phyloP scores from a whole-genome alignment of 1,139 yeast species.

The Candida sanyaensis region DNA sequence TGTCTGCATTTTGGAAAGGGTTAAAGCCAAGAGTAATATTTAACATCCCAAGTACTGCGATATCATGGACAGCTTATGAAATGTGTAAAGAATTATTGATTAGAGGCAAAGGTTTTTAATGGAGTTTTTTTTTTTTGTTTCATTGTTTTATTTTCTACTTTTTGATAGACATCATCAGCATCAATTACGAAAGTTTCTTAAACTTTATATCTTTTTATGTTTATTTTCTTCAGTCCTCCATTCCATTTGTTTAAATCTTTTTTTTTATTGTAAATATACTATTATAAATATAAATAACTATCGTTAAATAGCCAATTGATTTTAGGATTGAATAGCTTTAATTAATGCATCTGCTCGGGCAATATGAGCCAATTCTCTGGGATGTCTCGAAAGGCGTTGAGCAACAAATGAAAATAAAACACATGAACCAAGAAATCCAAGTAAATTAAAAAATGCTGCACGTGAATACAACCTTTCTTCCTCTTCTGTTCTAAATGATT shows the following conservation, averaged over 20 bases:
- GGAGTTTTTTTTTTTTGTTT: background rate
- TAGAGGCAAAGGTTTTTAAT: slow-evolving; percentile 16
- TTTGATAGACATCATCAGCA: slow-evolving; percentile 4
- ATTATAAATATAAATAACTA: background rate
- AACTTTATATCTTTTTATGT: background rate
- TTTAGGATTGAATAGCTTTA: slow-evolving; percentile 20
- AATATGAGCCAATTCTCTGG: slow-evolving; percentile 35
- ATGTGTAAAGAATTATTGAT: slow-evolving; percentile 82
- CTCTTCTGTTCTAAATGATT: slow-evolving; percentile 82
- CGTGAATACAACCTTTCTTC: slow-evolving; percentile 79
- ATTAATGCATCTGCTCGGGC: slow-evolving; percentile 31
- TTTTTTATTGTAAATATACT: background rate
- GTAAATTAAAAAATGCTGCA: slow-evolving; percentile 76
- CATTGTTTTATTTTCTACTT: too few relatives aligned
- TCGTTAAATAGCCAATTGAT: background rate
- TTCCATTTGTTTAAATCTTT: background rate
- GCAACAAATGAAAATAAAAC: slow-evolving; percentile 81
- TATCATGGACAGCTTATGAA: slow-evolving; percentile 97
- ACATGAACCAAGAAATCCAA: slow-evolving; percentile 81
- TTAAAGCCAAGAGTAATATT: slow-evolving; percentile 89
- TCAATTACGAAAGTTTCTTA: background rate
- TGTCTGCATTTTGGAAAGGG: slow-evolving; percentile 77
- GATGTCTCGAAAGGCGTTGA: slow-evolving; percentile 54
- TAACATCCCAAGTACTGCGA: slow-evolving; percentile 96
- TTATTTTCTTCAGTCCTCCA: background rate